Conservation (phyloP, 148 eudicot species). For the Fagopyrum tataricum region DNA sequence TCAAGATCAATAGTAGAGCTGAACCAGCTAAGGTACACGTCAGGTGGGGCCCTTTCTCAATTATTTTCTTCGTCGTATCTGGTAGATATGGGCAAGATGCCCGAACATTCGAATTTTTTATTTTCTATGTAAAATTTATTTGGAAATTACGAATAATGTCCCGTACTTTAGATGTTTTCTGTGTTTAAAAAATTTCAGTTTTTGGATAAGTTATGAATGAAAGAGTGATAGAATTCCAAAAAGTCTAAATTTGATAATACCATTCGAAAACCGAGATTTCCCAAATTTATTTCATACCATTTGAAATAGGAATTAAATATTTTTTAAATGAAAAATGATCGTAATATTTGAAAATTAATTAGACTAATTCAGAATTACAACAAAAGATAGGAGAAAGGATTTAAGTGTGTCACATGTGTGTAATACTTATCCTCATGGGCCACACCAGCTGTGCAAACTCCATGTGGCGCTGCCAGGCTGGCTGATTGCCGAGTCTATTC, state of each 20-base stretch:
- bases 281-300: background rate
- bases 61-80: slow-evolving; percentile 2
- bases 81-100: background rate
- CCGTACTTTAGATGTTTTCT: too few relatives aligned
- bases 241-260: too few relatives aligned
- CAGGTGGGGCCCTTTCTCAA: slow-evolving; percentile 3
- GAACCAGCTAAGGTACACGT: slow-evolving; percentile 12
- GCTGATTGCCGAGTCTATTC: background rate
- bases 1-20: background rate
- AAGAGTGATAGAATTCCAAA: too few relatives aligned
- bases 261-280: too few relatives aligned
- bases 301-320: background rate
- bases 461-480: background rate
- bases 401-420: slow-evolving; percentile 4
- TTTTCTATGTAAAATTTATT: background rate
- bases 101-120: background rate
- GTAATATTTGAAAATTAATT: background rate
- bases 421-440: slow-evolving; percentile 7
- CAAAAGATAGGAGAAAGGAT: background rate
- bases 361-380: background rate
- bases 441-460: background rate
- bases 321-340: background rate
- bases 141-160: too few relatives aligned
- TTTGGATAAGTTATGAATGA: too few relatives aligned
- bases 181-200: too few relatives aligned